phyloP scores from a whole-genome alignment of 2,329 filamentous ascomycete genomes.

The Emergomyces orientalis region DNA sequence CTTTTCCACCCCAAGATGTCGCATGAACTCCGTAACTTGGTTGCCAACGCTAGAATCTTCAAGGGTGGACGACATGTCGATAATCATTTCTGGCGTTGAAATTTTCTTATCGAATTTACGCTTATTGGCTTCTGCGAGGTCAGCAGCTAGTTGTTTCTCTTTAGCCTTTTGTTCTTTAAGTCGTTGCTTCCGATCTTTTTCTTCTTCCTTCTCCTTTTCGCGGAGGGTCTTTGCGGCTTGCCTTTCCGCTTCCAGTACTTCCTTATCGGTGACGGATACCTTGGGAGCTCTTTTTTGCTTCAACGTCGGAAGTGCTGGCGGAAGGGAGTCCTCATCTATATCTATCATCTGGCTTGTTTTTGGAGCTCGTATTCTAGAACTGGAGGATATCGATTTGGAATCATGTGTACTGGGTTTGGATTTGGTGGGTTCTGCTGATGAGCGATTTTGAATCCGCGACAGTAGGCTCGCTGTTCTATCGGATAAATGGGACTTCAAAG shows the following conservation, averaged over 20 bases:
- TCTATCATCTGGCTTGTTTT: constrained; percentile 36
- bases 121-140: constrained; percentile 65
- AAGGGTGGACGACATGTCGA: constrained; percentile 55
- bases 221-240: constrained; percentile 40
- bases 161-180: constrained; percentile 48
- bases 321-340: constrained; percentile 29
- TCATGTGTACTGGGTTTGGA: constrained; percentile 15
- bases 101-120: constrained; percentile 63
- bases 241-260: constrained; percentile 46
- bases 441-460: constrained; percentile 23
- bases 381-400: constrained; percentile 12
- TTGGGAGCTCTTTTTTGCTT: constrained; percentile 36
- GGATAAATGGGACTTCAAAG: constrained; percentile 26
- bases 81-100: constrained; percentile 67
- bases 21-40: constrained; percentile 37
- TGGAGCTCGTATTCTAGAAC: not conserved
- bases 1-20: constrained; percentile 33
- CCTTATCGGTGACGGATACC: constrained; percentile 25
- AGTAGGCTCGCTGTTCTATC: constrained; percentile 34
- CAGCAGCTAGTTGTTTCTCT: constrained; percentile 56
- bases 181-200: constrained; percentile 42
- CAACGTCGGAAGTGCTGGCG: constrained; percentile 39
- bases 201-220: constrained; percentile 48
- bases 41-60: constrained; percentile 37
- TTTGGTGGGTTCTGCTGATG: constrained; percentile 7